These are phyloP conservation scores for Peziza echinospora DNA, from an alignment of 495 filamentous ascomycete species.

Conservation along the genomic window DNA sequence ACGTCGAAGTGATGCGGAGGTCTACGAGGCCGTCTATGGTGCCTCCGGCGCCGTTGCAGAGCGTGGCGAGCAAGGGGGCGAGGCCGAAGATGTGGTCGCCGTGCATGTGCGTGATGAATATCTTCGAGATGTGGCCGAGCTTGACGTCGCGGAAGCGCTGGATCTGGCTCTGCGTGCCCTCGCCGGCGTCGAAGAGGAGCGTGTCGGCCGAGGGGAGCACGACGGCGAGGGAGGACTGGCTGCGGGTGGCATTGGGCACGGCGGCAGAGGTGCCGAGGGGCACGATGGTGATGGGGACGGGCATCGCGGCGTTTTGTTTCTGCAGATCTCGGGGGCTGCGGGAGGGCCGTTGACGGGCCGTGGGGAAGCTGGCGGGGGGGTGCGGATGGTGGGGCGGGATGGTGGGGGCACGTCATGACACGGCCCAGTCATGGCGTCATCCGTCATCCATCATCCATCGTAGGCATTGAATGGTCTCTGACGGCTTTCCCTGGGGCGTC, in stretches of 20 bases:
- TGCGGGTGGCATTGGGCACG: conserved; percentile 9
- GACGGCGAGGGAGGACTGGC: conserved; percentile 13
- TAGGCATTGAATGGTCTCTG: too few species aligned
- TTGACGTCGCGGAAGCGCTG: conserved; percentile 8
- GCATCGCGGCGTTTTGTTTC: conserved; percentile 9
- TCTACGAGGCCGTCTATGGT: conserved; percentile 3
- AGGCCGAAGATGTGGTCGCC: conserved; percentile 16
- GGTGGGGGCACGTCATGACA: too few species aligned
- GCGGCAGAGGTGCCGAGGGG: conserved; percentile 15
- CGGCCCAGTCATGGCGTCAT: too few species aligned
- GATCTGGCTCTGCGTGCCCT: conserved; percentile 14
- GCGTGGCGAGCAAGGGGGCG: conserved; percentile 10
- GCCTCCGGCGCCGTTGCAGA: conserved; percentile 13
- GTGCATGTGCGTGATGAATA: conserved; percentile 16
- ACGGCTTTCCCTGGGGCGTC: too few species aligned
- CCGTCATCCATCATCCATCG: too few species aligned
- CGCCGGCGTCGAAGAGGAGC: conserved; percentile 13
- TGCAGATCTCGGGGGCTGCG: too few species aligned
- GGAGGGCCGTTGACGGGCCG: too few species aligned
- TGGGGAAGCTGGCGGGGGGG: too few species aligned
- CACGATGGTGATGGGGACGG: conserved; percentile 7
- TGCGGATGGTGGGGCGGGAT: too few species aligned
- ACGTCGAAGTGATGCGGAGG: conserved; percentile 1
- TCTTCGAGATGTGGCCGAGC: conserved; percentile 9
- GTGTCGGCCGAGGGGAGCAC: conserved; percentile 13